Evolutionary conservation across 805 yeast genomes (phyloP).

Genomic region (Lipomyces yamanashiensis): DNA sequence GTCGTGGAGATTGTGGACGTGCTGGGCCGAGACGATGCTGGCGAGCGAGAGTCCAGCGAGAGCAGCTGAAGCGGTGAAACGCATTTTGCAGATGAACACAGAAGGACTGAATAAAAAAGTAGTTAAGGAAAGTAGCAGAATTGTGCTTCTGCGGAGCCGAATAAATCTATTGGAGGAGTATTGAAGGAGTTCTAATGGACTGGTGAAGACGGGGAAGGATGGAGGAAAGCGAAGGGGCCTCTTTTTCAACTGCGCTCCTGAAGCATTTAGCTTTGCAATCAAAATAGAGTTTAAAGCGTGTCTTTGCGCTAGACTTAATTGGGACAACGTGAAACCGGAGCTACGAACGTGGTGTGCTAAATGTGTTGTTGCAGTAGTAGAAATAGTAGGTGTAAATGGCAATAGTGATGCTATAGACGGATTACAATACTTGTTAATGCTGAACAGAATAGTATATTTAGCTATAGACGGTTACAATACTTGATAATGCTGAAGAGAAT

Average conservation of each 20-base stretch:
- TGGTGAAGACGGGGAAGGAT: neutral
- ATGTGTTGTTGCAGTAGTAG: neutral
- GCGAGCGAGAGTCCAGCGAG: constrained; percentile 17
- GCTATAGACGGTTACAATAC: too few species aligned
- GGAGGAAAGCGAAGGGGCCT: neutral
- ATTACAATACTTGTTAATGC: too few species aligned
- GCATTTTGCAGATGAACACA: constrained; percentile 2
- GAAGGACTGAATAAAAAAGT: neutral
- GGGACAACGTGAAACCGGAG: neutral
- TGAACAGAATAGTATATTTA: too few species aligned
- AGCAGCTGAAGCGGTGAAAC: neutral
- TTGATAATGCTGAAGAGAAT: too few species aligned
- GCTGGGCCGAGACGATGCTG: constrained; percentile 14
- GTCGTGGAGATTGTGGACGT: constrained; percentile 15
- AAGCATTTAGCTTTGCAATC: neutral
- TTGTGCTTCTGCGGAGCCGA: constrained; percentile 36
- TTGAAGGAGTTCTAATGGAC: neutral
- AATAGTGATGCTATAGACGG: neutral
- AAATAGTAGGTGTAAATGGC: neutral
- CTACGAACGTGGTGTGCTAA: neutral
- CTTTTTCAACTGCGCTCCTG: neutral
- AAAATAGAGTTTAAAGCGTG: neutral
- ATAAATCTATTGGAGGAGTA: neutral
- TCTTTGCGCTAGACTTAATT: neutral
- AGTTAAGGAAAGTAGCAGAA: constrained; percentile 22